Base-by-base conservation (phyloP, 169 alveolate genomes). In the Fabrea salina region DNA sequence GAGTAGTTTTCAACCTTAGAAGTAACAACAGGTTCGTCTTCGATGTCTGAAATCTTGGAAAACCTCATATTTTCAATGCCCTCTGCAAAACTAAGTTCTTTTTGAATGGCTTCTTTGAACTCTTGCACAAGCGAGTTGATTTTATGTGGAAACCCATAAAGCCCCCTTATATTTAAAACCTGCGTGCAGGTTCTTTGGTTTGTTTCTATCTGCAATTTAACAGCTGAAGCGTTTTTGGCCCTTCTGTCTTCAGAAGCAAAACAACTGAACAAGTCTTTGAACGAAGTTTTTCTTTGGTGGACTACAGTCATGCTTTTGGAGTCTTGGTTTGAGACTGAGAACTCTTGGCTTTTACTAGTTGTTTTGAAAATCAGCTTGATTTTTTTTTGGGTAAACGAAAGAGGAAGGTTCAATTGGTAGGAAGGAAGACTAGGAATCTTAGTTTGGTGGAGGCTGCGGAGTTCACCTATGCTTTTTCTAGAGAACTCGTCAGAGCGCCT, bases 1-100 rank as follows among this genome's bases (percentile, higher is more conserved):
- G 88, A 56, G 13, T 68, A 59, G 5, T 77, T 44, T 47, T 82
- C 83, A 54, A 72, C 7, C 13, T 41, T 66, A 4, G 51, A 32
- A 11, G 35, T 61, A 19, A 16, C 47, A 30, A 39, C 22, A n/a
- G 76, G 82, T 0, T 75, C 64, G 16, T 76, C 84, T 13, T 68
- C 56, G 66, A 19, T 11, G 66, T 54, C 25, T 54, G 66, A 11
- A 54, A 54, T n/a, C 39, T 54, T 6, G 66, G 66, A 54, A 54
- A 19, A n/a, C 66, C 13, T 33, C 25, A n/a, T 54, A 19, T 22
- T 54, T 33, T 67, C 8, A 7, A 16, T 6, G 8, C 32, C 27
- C 66, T n/a, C 25, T 54, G 8, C 13, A 7, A 54, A 54, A 54
- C 66, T 54, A 19, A 8, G 66, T 54, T 54, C 54, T 51, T 72